phyloP scores from a whole-genome alignment of 73 alveolate species.

The Tetrahymena thermophila region DNA sequence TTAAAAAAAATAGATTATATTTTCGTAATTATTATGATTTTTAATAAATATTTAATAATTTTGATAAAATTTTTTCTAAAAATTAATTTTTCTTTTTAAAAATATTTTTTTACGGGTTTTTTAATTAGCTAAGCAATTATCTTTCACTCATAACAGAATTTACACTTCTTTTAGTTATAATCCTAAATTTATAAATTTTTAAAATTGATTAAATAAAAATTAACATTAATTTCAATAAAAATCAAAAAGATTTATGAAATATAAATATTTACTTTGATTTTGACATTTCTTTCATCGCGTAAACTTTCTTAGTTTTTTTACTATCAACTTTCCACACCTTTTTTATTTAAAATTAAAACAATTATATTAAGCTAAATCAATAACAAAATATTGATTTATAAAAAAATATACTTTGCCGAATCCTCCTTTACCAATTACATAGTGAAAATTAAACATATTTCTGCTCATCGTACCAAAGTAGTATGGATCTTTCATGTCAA shows the following conservation, averaged over 20 bases:
- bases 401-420: slow-evolving; percentile 20
- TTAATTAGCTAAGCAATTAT: slow-evolving; percentile 45
- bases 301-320: slow-evolving; percentile 56
- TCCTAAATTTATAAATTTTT: slow-evolving; percentile 19
- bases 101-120: slow-evolving; percentile 42
- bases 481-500: background rate
- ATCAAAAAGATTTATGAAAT: background rate
- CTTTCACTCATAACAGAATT: slow-evolving; percentile 69
- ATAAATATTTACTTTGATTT: slow-evolving; percentile 31
- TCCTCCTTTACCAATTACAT: slow-evolving; percentile 44
- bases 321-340: slow-evolving; percentile 82
- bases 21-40: background rate
- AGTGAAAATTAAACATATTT: background rate
- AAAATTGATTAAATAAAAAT: background rate
- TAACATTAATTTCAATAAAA: background rate
- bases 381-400: background rate
- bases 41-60: no score
- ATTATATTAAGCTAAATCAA: background rate
- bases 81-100: slow-evolving; percentile 32
- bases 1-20: background rate
- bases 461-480: background rate
- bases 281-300: slow-evolving; percentile 80
- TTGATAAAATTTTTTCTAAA: no score
- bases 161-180: slow-evolving; percentile 58
- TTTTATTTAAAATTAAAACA: background rate